Conservation (phyloP, 108 stramenopile genomes). For the Stephanodiscus triporus region DNA sequence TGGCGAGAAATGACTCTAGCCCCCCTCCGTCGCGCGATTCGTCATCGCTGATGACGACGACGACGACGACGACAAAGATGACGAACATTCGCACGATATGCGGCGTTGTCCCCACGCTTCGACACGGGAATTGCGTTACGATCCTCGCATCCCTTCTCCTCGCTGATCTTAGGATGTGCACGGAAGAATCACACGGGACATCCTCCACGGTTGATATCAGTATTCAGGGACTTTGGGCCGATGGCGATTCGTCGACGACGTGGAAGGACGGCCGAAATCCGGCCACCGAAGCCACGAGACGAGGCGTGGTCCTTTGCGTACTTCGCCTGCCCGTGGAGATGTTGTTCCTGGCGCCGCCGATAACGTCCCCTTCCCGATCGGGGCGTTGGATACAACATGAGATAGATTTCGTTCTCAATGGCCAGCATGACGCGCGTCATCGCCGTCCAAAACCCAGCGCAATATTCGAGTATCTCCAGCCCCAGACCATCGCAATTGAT, state of each 20-base stretch:
- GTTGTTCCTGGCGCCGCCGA: slow-evolving; percentile 23
- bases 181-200: not conserved
- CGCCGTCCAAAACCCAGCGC: slow-evolving; percentile 16
- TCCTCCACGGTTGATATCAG: slow-evolving; percentile 32
- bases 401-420: slow-evolving; percentile 22
- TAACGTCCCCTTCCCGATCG: slow-evolving; percentile 2
- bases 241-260: slow-evolving; percentile 10
- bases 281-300: slow-evolving; percentile 10
- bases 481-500: slow-evolving; percentile 39
- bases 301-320: slow-evolving; percentile 33
- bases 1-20: not conserved
- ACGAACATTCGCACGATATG: slow-evolving; percentile 38
- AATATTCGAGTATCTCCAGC: slow-evolving; percentile 47
- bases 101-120: slow-evolving; percentile 40
- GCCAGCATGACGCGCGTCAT: not conserved
- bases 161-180: slow-evolving; percentile 17
- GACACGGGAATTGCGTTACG: slow-evolving; percentile 38
- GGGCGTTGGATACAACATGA: slow-evolving; percentile 43
- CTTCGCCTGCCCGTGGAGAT: slow-evolving; percentile 33
- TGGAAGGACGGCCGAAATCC: slow-evolving; percentile 1
- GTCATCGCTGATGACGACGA: too few species aligned
- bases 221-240: slow-evolving; percentile 43
- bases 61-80: not conserved
- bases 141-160: slow-evolving; percentile 45
- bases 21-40: not conserved